Percentiles rank a stretch among this genome's conserved stretches.
These are phyloP conservation scores for Erigeron canadensis DNA, from an alignment of 129 eudicot species.

Conservation along the genomic window DNA sequence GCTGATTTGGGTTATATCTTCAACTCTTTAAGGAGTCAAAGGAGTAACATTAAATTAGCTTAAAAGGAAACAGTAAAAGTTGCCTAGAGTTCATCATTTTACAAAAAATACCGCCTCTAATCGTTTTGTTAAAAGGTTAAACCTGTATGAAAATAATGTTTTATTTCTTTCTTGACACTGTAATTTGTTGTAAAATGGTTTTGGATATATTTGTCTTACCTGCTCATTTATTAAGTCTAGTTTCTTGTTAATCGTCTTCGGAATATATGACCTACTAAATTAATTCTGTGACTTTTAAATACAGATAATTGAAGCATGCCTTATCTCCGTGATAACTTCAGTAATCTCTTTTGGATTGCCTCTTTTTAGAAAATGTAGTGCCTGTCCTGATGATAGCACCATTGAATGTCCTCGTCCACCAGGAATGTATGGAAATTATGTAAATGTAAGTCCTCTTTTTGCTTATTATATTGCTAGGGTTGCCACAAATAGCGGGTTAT, in stretches of 20 bases:
- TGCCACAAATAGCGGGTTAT: not conserved
- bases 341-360: constrained; percentile 92
- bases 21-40: no score
- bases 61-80: no score
- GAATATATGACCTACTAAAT: constrained; percentile 4
- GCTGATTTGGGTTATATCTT: no score
- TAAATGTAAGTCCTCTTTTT: constrained; percentile 65
- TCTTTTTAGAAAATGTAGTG: constrained; percentile 84
- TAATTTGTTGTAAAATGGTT: no score
- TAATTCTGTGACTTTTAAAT: constrained; percentile 17
- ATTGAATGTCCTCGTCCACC: constrained; percentile 88
- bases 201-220: no score
- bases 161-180: no score
- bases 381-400: constrained; percentile 72
- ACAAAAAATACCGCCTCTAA: no score
- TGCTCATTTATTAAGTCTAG: not conserved
- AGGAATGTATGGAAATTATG: constrained; percentile 96
- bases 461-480: not conserved
- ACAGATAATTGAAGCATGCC: constrained; percentile 91
- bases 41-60: no score
- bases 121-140: no score
- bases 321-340: constrained; percentile 79
- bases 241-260: not conserved
- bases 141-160: no score
- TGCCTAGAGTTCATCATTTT: no score